These are phyloP conservation scores for Monilinia fructicola DNA, from an alignment of 2,329 filamentous ascomycete species.

Conservation along the genomic window DNA sequence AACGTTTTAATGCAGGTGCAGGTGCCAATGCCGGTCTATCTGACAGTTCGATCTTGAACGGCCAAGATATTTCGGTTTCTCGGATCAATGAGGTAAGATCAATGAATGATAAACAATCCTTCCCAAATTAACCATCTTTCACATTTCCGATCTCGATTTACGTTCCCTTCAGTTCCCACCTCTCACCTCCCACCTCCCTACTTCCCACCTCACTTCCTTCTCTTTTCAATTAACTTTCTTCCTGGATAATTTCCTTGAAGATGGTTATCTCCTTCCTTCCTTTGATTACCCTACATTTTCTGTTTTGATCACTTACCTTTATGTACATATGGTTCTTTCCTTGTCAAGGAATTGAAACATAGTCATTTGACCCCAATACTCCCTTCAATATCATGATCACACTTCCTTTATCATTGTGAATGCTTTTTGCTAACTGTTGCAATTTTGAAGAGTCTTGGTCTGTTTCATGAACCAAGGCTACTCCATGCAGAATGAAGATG, in stretches of 20 bases:
- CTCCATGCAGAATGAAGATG: constrained; percentile 4
- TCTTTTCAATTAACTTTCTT: background rate
- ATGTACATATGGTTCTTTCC: background rate
- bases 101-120: background rate
- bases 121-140: too few relatives aligned
- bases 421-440: background rate
- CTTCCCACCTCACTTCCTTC: background rate
- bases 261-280: background rate
- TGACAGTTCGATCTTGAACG: background rate
- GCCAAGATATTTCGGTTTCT: background rate
- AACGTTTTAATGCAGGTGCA: background rate
- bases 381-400: background rate
- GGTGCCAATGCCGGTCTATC: background rate
- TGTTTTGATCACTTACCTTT: background rate
- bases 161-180: too few relatives aligned
- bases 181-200: background rate
- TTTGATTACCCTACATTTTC: background rate
- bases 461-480: background rate
- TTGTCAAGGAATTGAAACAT: background rate
- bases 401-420: background rate
- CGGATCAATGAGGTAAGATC: background rate
- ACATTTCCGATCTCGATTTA: too few relatives aligned
- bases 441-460: background rate
- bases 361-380: background rate
- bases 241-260: background rate